Evolutionary conservation across 2,329 filamentous ascomycete genomes (phyloP).

Genomic region (Dactylellina parvicollis): DNA sequence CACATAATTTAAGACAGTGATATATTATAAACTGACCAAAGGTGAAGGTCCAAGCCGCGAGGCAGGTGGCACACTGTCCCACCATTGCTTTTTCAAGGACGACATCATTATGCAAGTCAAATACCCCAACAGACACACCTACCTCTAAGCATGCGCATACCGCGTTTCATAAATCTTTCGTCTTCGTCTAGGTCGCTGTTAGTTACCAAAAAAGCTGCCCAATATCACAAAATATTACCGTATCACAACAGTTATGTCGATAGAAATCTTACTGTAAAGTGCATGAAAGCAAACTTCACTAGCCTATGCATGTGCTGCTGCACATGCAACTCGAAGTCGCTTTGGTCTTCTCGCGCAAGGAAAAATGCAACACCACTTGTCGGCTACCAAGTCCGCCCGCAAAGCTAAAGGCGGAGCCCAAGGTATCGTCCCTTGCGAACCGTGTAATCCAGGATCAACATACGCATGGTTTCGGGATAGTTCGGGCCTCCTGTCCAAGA

Average conservation of each 20-base stretch:
- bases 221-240: not conserved
- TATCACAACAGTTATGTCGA: not conserved
- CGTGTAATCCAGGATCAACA: not conserved
- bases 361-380: conserved; percentile 6
- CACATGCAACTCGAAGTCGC: not conserved
- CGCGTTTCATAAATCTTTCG: not conserved
- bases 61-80: not conserved
- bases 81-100: conserved; percentile 3
- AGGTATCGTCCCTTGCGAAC: not conserved
- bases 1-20: not conserved
- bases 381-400: too few relatives aligned
- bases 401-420: not conserved
- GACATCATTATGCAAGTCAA: not conserved
- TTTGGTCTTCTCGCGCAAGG: not conserved
- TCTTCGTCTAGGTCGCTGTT: not conserved
- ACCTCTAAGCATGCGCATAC: not conserved
- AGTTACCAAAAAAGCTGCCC: not conserved
- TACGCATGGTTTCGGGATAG: not conserved
- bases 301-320: not conserved
- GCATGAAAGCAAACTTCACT: conserved; percentile 15
- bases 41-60: conserved; percentile 8
- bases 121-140: not conserved
- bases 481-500: not conserved
- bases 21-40: not conserved
- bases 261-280: not conserved